Percentiles rank a stretch among this genome's conserved stretches.
These are phyloP conservation scores for Obba rivulosa DNA, from an alignment of 768 basidiomycete genomes.

Conservation along the genomic window DNA sequence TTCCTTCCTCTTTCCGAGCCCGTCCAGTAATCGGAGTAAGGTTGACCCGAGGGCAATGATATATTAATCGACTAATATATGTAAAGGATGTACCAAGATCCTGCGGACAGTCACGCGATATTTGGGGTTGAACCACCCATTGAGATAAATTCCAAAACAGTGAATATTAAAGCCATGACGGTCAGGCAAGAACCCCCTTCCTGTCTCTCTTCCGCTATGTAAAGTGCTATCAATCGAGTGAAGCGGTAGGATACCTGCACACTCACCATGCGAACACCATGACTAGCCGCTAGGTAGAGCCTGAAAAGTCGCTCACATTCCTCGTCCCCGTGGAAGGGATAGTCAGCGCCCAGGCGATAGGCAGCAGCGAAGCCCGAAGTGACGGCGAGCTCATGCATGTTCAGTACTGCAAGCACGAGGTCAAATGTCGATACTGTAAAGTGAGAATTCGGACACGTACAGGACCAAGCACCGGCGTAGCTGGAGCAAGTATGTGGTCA, in stretches of 20 bases:
- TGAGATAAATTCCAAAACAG: no score
- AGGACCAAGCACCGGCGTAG: slow-evolving; percentile 28
- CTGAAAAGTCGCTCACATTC: slow-evolving; percentile 25
- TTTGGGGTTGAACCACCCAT: no score
- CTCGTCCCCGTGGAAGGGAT: slow-evolving; percentile 26
- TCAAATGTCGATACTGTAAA: not conserved
- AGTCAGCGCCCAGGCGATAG: slow-evolving; percentile 28
- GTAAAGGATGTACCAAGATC: no score
- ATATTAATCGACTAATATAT: no score
- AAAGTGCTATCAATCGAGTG: not conserved
- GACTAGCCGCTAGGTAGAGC: slow-evolving; percentile 24
- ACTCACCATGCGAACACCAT: slow-evolving; percentile 22
- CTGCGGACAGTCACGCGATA: no score
- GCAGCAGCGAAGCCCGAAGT: slow-evolving; percentile 38
- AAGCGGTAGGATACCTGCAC: not conserved
- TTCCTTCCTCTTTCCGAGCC: no score
- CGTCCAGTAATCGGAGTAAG: no score
- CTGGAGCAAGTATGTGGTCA: slow-evolving; percentile 5
- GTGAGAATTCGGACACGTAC: slow-evolving; percentile 10
- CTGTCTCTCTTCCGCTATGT: slow-evolving; percentile 26
- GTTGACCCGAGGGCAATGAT: no score
- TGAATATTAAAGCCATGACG: not conserved
- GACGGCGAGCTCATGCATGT: slow-evolving; percentile 33
- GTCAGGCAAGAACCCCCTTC: slow-evolving; percentile 14
- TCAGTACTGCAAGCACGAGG: slow-evolving; percentile 19